Base-by-base conservation (phyloP, 768 basidiomycete species). In the Lactarius pseudohatsudake region DNA sequence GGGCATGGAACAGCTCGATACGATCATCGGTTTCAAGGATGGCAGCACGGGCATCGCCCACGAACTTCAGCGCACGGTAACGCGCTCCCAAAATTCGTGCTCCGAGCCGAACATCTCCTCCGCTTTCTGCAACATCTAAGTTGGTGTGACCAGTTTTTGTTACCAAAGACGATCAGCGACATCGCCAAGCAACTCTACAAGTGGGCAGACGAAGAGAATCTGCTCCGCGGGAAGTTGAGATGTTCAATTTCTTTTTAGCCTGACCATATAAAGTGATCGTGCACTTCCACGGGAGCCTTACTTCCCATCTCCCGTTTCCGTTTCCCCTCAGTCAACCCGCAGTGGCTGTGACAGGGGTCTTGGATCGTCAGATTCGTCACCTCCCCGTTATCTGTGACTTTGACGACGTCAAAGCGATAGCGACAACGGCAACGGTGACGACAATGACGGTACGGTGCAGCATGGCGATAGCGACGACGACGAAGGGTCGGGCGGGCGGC, bases 121-220 rank as follows among this genome's bases (percentile, higher is more conserved):
- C 59, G 95, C 94, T 13, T 98, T 94, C 80, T 87, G 90, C 62
- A 90, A 96, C 72, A 98, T 98, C 66, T 87, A 30, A 90, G 85
- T 77, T 94, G 93, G 92, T 97, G 94, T 79, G 96, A 98, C 74
- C 89, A 91, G 72, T 97, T 98, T 78, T 93, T 91, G 53, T 84
- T 98, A 15, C 93, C 94, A 0, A 93, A 94, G 77, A 91, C 89
- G 38, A 96, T 98, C 75, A 89, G 88, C 84, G 94, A 97, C 74
- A 94, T 94, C 68, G 95, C 95, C 58, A 97, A 98, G 77, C 95
- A 97, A 79, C 82, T 98, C 9, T 98, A 96, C 82, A 97, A 97
- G 79, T 91, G 96, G 56, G n/a, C n/a, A n/a, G n/a, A n/a, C n/a
- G n/a, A n/a, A n/a, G n/a, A n/a, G n/a, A n/a, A n/a, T n/a, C n/a